These are phyloP conservation scores for Rhodotorula glutinis DNA, from an alignment of 1,284 basidiomycete species.

Conservation along the genomic window DNA sequence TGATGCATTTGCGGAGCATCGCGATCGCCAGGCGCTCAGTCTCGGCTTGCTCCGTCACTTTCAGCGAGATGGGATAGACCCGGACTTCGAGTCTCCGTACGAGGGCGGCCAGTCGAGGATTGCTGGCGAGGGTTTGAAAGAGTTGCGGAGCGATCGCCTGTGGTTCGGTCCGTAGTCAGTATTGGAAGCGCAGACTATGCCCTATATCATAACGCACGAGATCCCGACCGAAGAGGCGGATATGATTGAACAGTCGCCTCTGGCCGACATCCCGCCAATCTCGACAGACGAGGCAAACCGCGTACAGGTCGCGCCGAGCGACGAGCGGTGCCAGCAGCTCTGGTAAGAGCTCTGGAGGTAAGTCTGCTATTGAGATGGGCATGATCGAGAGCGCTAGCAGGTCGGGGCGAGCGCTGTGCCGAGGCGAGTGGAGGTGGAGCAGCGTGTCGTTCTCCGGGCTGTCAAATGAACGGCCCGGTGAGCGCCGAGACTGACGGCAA, in stretches of 20 bases:
- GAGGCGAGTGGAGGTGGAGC: background rate
- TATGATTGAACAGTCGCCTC: constrained; percentile 11
- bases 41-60: constrained; percentile 14
- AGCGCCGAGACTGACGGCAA: too few relatives aligned
- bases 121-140: constrained; percentile 17
- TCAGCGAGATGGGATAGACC: constrained; percentile 31
- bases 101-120: constrained; percentile 16
- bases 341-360: constrained; percentile 33
- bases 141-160: constrained; percentile 22
- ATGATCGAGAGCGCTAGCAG: too few relatives aligned
- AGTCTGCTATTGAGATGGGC: constrained; percentile 7
- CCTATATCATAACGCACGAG: constrained; percentile 14
- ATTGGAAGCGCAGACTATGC: background rate
- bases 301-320: constrained; percentile 21
- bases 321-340: constrained; percentile 21
- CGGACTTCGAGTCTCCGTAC: constrained; percentile 30
- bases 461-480: too few relatives aligned
- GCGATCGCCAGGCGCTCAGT: constrained; percentile 26
- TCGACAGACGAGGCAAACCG: constrained; percentile 20
- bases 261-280: constrained; percentile 14
- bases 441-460: too few relatives aligned
- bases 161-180: background rate
- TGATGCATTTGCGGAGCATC: constrained; percentile 15
- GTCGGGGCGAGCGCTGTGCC: too few relatives aligned
- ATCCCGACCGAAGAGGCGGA: constrained; percentile 33